Evolutionary conservation across 495 filamentous ascomycete species (phyloP).

Genomic region (Barbatosphaeria neglecta): DNA sequence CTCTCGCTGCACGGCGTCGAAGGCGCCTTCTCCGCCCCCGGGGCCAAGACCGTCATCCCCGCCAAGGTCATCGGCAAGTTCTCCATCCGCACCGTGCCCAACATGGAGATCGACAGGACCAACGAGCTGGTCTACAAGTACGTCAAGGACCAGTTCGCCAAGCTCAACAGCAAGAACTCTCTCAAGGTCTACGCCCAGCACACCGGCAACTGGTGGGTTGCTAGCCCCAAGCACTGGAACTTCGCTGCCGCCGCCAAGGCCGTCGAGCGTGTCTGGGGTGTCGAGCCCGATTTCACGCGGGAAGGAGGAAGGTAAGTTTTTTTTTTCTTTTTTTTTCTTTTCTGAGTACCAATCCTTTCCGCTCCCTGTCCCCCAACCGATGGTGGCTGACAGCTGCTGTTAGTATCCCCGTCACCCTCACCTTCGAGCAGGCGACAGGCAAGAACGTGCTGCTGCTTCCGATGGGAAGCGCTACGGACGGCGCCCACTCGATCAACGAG

Average conservation of each 20-base stretch:
- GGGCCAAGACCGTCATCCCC: conserved; percentile 97
- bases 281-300: conserved; percentile 87
- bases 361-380: too few relatives aligned
- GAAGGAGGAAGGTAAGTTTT: conserved; percentile 73
- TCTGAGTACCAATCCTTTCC: too few relatives aligned
- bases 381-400: neutral
- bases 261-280: conserved; percentile 80
- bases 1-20: conserved; percentile 95
- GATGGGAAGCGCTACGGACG: conserved; percentile 95
- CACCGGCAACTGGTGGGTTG: conserved; percentile 96
- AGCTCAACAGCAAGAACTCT: conserved; percentile 81
- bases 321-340: neutral
- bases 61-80: conserved; percentile 98
- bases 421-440: conserved; percentile 94
- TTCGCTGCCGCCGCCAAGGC: conserved; percentile 88
- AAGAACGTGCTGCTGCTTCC: conserved; percentile 95
- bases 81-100: conserved; percentile 89
- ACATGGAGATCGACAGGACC: conserved; percentile 90
- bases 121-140: conserved; percentile 72
- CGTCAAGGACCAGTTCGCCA: conserved; percentile 66
- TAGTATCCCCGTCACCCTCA: conserved; percentile 91
- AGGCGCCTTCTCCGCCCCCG: conserved; percentile 84
- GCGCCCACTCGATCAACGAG: conserved; percentile 94
- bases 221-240: conserved; percentile 96
- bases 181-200: conserved; percentile 72